phyloP scores from a whole-genome alignment of 2,329 filamentous ascomycete genomes.

The Monilinia polystroma region DNA sequence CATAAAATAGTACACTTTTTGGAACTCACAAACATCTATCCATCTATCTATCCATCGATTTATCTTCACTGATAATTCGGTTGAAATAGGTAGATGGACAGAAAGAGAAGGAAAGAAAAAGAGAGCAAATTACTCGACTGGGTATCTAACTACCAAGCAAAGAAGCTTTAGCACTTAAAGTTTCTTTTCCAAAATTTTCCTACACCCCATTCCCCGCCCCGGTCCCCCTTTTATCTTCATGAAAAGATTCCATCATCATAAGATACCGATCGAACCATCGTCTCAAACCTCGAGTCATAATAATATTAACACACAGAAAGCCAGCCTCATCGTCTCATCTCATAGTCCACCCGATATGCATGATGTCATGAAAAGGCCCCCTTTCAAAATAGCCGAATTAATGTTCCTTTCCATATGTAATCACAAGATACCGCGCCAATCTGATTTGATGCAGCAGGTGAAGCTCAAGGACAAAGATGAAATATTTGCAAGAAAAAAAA shows the following conservation, averaged over 20 bases:
- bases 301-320: background rate
- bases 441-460: background rate
- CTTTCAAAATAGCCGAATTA: no score
- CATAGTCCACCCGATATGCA: background rate
- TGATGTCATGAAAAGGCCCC: background rate
- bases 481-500: conserved; percentile 4
- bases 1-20: no score
- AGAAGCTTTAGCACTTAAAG: background rate
- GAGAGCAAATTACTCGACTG: no score
- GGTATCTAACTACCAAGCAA: background rate
- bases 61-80: no score
- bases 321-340: background rate
- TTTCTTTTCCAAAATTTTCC: no score
- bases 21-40: no score
- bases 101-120: no score
- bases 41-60: no score
- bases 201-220: background rate
- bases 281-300: background rate
- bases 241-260: background rate
- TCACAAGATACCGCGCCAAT: background rate
- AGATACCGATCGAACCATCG: background rate
- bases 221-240: background rate
- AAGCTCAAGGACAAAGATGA: background rate
- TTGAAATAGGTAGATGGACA: no score
- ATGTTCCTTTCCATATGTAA: background rate